Evolutionary conservation across 116 monocot species (phyloP).

Genomic region (Dioscorea cayenensis): DNA sequence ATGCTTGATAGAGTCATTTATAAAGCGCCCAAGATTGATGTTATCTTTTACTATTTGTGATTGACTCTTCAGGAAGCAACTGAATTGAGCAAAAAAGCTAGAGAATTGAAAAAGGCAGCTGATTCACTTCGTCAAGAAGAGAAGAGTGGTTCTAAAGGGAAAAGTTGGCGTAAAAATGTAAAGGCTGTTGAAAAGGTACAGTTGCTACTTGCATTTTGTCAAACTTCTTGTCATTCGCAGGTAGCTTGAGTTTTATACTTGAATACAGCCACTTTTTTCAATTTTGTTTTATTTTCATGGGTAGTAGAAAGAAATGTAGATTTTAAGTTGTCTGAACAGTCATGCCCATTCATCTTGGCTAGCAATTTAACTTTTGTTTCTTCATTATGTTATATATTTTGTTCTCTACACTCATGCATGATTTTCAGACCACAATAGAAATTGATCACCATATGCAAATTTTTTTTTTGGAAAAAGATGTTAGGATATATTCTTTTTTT

Average conservation of each 20-base stretch:
- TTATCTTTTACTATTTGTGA: neutral
- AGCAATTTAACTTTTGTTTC: too few species aligned
- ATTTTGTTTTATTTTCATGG: neutral
- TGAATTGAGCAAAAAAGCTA: slow-evolving; percentile 95
- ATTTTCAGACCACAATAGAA: too few species aligned
- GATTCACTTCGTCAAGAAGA: slow-evolving; percentile 92
- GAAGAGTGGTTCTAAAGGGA: slow-evolving; percentile 74
- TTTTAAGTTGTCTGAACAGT: too few species aligned
- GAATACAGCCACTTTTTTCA: neutral
- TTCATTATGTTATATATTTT: too few species aligned
- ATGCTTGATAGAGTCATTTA: neutral
- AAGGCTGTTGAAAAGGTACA: slow-evolving; percentile 88
- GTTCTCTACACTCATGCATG: too few species aligned
- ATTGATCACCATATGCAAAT: too few species aligned
- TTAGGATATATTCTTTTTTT: too few species aligned
- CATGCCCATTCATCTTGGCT: too few species aligned
- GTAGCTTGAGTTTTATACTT: neutral
- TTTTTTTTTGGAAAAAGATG: too few species aligned
- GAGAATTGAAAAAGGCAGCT: slow-evolving; percentile 87
- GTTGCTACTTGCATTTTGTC: neutral
- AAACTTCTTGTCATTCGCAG: neutral
- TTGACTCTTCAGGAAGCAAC: slow-evolving; percentile 73
- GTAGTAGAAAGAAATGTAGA: too few species aligned
- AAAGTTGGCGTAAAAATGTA: slow-evolving; percentile 99
- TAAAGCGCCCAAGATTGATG: neutral